Evolutionary conservation across 495 filamentous ascomycete genomes (phyloP).

Genomic region (Hapsidospora chrysogenum): DNA sequence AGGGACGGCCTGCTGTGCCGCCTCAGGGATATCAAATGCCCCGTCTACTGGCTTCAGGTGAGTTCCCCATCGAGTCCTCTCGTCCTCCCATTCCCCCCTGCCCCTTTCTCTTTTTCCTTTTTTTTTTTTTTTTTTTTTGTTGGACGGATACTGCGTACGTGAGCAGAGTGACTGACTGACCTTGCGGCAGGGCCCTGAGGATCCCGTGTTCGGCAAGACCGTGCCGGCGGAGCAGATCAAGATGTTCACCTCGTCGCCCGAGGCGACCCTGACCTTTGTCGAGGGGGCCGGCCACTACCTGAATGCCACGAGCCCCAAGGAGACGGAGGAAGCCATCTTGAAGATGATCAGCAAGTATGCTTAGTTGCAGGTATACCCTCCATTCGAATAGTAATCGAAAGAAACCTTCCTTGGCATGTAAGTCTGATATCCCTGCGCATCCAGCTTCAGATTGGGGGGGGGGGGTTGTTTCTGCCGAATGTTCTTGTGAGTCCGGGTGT

Average conservation of each 20-base stretch:
- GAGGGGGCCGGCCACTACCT: slow-evolving; percentile 42
- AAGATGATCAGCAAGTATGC: slow-evolving; percentile 19
- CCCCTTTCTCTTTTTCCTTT: not conserved
- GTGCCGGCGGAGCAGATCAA: slow-evolving; percentile 40
- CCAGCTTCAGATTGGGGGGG: too few relatives aligned
- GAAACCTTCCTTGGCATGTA: too few relatives aligned
- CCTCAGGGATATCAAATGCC: slow-evolving; percentile 37
- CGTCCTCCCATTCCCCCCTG: not conserved
- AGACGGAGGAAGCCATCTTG: slow-evolving; percentile 34
- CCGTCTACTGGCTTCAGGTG: slow-evolving; percentile 47
- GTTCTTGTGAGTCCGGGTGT: too few relatives aligned
- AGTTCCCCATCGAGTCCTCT: slow-evolving; percentile 2
- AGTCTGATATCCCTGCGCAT: too few relatives aligned
- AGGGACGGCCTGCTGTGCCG: slow-evolving; percentile 39
- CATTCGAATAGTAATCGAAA: too few relatives aligned
- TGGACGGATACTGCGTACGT: not conserved
- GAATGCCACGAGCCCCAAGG: slow-evolving; percentile 35
- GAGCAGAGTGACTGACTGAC: not conserved
- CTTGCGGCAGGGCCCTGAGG: slow-evolving; percentile 36
- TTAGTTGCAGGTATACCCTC: too few relatives aligned
- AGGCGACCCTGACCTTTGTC: slow-evolving; percentile 29
- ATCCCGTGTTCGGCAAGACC: slow-evolving; percentile 29
- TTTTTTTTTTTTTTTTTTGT: slow-evolving; percentile 1
- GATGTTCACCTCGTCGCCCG: slow-evolving; percentile 33
- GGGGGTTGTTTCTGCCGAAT: too few relatives aligned